phyloP scores from a whole-genome alignment of 2,329 filamentous ascomycete genomes.

The Ophiosphaerella korrae region DNA sequence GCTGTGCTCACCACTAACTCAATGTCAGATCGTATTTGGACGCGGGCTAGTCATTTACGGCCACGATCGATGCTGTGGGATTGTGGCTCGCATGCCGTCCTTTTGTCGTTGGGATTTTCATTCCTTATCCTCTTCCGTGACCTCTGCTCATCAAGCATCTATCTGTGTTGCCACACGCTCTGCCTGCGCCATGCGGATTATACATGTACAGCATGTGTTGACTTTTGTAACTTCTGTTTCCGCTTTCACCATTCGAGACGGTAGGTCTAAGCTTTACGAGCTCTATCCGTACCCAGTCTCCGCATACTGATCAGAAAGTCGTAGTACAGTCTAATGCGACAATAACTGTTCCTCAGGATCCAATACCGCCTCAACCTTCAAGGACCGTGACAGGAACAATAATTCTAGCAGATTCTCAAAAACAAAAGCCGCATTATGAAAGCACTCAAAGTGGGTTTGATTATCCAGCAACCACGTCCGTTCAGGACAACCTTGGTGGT shows the following conservation, averaged over 20 bases:
- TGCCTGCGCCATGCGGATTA: not conserved
- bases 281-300: not conserved
- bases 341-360: not conserved
- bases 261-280: constrained; percentile 1
- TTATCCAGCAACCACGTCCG: not conserved
- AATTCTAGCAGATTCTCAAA: not conserved
- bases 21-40: not conserved
- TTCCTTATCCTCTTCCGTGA: not conserved
- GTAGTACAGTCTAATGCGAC: constrained; percentile 6
- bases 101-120: not conserved
- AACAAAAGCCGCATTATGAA: constrained; percentile 4
- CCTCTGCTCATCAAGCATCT: not conserved
- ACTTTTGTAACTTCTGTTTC: not conserved
- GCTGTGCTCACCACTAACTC: not conserved
- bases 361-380: not conserved
- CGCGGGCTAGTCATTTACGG: not conserved
- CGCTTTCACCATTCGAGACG: constrained; percentile 4
- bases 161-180: not conserved
- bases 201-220: not conserved
- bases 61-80: constrained; percentile 2
- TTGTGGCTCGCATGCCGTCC: not conserved
- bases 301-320: not conserved
- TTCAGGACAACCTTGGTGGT: not conserved
- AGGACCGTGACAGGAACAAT: no score
- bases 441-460: not conserved